These are phyloP conservation scores for Chrysoporthe cubensis DNA, from an alignment of 2,329 filamentous ascomycete species.

Conservation along the genomic window DNA sequence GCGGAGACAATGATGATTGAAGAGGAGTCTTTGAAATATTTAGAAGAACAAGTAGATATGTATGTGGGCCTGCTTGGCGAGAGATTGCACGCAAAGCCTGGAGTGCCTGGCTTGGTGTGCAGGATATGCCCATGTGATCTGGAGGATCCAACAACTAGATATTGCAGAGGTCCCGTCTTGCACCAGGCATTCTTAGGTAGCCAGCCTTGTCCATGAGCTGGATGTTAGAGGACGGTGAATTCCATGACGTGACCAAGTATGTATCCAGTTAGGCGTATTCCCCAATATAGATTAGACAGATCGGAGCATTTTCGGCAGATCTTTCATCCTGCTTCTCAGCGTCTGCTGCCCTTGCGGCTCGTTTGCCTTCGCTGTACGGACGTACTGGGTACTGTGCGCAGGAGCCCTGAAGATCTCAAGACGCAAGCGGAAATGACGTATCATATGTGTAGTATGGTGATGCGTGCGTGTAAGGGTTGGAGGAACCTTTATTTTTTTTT, in stretches of 20 bases:
- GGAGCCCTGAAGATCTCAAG: background rate
- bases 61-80: too few species aligned
- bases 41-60: background rate
- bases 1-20: background rate
- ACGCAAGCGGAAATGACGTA: background rate
- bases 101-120: too few species aligned
- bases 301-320: conserved; percentile 6
- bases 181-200: too few species aligned
- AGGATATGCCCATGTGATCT: too few species aligned
- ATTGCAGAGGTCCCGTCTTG: too few species aligned
- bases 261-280: background rate
- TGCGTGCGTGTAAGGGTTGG: too few species aligned
- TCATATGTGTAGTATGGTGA: background rate
- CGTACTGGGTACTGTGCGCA: background rate
- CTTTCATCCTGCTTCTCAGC: conserved; percentile 1
- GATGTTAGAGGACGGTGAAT: background rate
- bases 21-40: background rate
- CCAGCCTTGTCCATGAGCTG: background rate
- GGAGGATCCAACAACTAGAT: background rate
- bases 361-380: background rate
- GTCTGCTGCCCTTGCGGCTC: background rate
- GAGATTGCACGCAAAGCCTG: too few species aligned
- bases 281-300: background rate
- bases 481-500: too few species aligned
- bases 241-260: conserved; percentile 4